Base-by-base conservation (phyloP, 495 filamentous ascomycete genomes). In the Penicillium ochrochloron region DNA sequence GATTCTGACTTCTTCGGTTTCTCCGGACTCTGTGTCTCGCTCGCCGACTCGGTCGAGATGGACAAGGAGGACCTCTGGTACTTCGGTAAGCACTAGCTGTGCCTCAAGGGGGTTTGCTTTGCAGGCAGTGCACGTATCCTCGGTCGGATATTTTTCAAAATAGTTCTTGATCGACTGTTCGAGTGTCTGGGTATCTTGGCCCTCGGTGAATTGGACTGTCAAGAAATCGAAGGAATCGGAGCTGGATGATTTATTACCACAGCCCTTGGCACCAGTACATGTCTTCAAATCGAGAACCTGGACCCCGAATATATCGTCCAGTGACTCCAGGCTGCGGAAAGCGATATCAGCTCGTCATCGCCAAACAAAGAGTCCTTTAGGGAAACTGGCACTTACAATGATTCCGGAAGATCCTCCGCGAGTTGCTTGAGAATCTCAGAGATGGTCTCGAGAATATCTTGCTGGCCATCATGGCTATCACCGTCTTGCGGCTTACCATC, bases 381-480 rank as follows among this genome's bases (percentile, higher is more conserved):
- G 12, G 37, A 51, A 19, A 25, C 15, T 25, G 15, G 33, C 35
- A 65, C 69, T 54, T 53, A 75, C 70, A 50, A 25, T 3, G 59
- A 11, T 2, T 27, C 0, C 8, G 50, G 10, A 0, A n/a, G 50
- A 29, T 55, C 55, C 0, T 57, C 14, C 10, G 31, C 2, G 11
- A 79, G 50, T 21, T 67, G 62, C 0, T 19, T 5, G 7, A 72
- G 53, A 10, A 78, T 12, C 2, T 42, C 50, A 2, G 62, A 58
- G 10, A 73, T 29, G 44, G 75, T 75, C 29, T 75, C 71, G 5
- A 48, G 44, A 17, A 51, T 42, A 67, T 80, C 77, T 35, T 79
- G 68, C 54, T 70, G 68, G 12, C 64, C 50, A 1, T 34, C 19
- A 29, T 5, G 3, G 3, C 25, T 41, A n/a, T 48, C 5, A 1